Base-by-base conservation (phyloP, 805 yeast genomes). In the Candida sithepensis region DNA sequence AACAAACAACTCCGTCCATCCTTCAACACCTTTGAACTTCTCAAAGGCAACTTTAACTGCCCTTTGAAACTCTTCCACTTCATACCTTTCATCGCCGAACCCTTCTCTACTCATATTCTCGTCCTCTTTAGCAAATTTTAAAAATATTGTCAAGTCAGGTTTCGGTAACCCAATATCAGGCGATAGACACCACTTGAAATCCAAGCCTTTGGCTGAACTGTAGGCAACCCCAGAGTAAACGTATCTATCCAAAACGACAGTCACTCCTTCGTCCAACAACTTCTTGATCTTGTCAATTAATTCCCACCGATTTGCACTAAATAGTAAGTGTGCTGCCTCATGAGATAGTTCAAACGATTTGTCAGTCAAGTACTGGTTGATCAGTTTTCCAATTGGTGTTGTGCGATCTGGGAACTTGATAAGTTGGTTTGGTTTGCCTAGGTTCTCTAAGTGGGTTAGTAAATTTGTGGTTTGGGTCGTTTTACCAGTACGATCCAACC, bases 271-370 rank as follows among this genome's bases (percentile, higher is more conserved):
- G 1, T 65, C 55, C 18, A 90, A 64, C 12, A 69, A 60, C 1
- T 60, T 47, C 10, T 67, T 60, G 4, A 94, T 80, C 3, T 65
- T 62, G 1, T 70, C 65, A 1, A 74, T 76, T 20, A 80, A 57
- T 63, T 94, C 99, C 99, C 99, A 94, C 53, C 99, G 70, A 59
- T 94, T 94, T 1, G 98, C 97, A 55, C 90, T 81, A 64, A 94
- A 94, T 30, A 94, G 69, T 21, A 94, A 71, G 66, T 94, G 99
- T 4, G 90, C 84, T 0, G 96, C 73, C 63, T 89, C 83, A 59
- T 91, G 96, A 16, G 82, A 77, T 18, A 90, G 63, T 7, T 66
- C 52, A 50, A 77, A 76, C 1, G 63, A 47, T 20, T 70, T 67
- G 53, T 81, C 75, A 0, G 78, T 74, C 23, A 94, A 71, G 62